Evolutionary conservation across 441 rosid genomes (phyloP).

Genomic region (Brassica hybrid): DNA sequence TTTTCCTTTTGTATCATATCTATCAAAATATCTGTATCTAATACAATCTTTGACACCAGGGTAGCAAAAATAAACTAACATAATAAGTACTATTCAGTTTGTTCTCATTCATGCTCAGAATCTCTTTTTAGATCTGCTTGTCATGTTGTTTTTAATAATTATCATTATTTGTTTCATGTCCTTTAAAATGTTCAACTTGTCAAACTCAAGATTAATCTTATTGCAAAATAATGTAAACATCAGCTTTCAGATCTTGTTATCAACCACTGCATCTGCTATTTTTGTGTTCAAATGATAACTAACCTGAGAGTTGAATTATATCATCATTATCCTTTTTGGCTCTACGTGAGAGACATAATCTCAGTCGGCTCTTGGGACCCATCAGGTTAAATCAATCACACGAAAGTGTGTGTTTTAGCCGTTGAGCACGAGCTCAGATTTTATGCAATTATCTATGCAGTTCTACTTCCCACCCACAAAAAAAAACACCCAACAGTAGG

Average conservation of each 20-base stretch:
- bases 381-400: constrained; percentile 23
- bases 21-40: constrained; percentile 50
- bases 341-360: constrained; percentile 23
- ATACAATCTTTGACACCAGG: constrained; percentile 42
- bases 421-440: constrained; percentile 65
- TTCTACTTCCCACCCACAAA: constrained; percentile 23
- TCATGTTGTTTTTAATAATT: constrained; percentile 41
- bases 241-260: constrained; percentile 32
- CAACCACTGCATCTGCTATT: constrained; percentile 34
- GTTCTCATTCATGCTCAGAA: constrained; percentile 46
- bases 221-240: constrained; percentile 5
- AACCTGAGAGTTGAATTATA: constrained; percentile 23
- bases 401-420: constrained; percentile 35
- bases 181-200: neutral
- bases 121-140: constrained; percentile 58
- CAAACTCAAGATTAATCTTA: constrained; percentile 28
- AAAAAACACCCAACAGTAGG: constrained; percentile 17
- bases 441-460: constrained; percentile 41
- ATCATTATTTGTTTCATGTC: constrained; percentile 36
- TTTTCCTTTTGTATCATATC: constrained; percentile 44
- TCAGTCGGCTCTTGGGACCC: constrained; percentile 37
- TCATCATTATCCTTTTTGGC: neutral
- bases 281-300: constrained; percentile 25
- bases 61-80: constrained; percentile 42
- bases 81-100: constrained; percentile 34